A percentile compares a stretch with the other conserved stretches of the same genome.
Evolutionary conservation across 2,329 filamentous ascomycete genomes (phyloP).

Genomic region (Drechslera avenae): DNA sequence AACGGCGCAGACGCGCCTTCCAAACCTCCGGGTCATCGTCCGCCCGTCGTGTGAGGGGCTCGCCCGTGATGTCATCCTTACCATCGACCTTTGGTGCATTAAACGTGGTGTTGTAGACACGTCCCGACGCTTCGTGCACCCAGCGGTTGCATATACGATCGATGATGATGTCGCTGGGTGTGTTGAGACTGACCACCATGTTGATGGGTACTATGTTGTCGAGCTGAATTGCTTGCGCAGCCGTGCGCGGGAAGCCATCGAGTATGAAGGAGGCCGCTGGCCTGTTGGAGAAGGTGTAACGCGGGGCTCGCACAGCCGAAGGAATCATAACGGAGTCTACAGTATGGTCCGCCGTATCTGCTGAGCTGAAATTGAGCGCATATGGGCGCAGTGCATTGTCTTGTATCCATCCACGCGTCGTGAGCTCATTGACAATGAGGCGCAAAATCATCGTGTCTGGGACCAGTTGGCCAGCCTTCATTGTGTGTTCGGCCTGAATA

Average conservation of each 20-base stretch:
- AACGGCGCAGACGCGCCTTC: slow-evolving; percentile 77
- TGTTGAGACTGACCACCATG: slow-evolving; percentile 84
- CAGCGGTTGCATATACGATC: slow-evolving; percentile 89
- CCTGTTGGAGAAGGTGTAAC: slow-evolving; percentile 63
- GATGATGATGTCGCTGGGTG: slow-evolving; percentile 83
- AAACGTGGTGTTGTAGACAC: slow-evolving; percentile 95
- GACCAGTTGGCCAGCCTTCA: slow-evolving; percentile 88
- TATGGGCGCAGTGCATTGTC: slow-evolving; percentile 54
- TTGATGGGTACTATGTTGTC: slow-evolving; percentile 91
- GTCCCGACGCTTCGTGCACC: slow-evolving; percentile 89
- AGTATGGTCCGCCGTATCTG: slow-evolving; percentile 38
- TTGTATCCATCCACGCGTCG: slow-evolving; percentile 80
- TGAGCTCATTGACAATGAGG: slow-evolving; percentile 88
- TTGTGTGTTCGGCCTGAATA: slow-evolving; percentile 85
- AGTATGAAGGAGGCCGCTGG: slow-evolving; percentile 89
- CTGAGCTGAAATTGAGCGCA: slow-evolving; percentile 50
- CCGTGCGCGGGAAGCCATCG: slow-evolving; percentile 93
- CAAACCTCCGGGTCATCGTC: slow-evolving; percentile 91
- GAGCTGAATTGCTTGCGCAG: slow-evolving; percentile 75
- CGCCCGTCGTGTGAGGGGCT: slow-evolving; percentile 76
- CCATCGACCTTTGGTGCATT: slow-evolving; percentile 82
- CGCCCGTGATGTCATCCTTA: slow-evolving; percentile 88
- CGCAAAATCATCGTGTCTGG: slow-evolving; percentile 89
- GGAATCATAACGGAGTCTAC: slow-evolving; percentile 53
- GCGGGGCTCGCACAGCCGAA: slow-evolving; percentile 40